A percentile compares a stretch with the other conserved stretches of the same genome.
Evolutionary conservation across 2,329 filamentous ascomycete species (phyloP).

Genomic region (Furcasterigmium furcatum): DNA sequence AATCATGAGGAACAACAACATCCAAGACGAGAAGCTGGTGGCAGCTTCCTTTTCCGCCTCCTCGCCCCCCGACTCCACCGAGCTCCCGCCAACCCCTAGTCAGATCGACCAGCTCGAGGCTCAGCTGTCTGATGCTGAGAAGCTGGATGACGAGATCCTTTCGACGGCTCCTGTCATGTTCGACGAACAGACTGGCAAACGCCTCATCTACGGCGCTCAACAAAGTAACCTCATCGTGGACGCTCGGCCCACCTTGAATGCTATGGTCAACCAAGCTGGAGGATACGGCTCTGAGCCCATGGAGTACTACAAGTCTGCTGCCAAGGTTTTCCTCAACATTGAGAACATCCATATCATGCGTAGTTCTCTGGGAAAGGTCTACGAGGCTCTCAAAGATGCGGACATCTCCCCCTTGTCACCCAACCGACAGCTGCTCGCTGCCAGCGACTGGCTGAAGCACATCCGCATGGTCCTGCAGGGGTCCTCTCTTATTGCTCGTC

Average conservation of each 20-base stretch:
- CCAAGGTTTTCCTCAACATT: slow-evolving; percentile 90
- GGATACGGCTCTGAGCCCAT: slow-evolving; percentile 96
- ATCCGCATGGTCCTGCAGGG: slow-evolving; percentile 83
- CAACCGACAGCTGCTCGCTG: slow-evolving; percentile 74
- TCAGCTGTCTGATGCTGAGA: slow-evolving; percentile 60
- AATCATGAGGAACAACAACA: slow-evolving; percentile 81
- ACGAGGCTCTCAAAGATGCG: slow-evolving; percentile 88
- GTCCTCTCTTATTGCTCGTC: slow-evolving; percentile 76
- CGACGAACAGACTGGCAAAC: slow-evolving; percentile 58
- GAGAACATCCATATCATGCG: slow-evolving; percentile 99
- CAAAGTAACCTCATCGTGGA: slow-evolving; percentile 95
- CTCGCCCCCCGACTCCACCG: slow-evolving; percentile 28
- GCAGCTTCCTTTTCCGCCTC: slow-evolving; percentile 87
- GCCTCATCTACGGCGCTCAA: slow-evolving; percentile 82
- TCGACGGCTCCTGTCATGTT: slow-evolving; percentile 44
- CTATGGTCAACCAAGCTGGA: slow-evolving; percentile 88
- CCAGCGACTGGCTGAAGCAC: slow-evolving; percentile 89
- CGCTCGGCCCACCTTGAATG: slow-evolving; percentile 90
- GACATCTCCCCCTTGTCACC: slow-evolving; percentile 82
- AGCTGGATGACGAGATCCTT: slow-evolving; percentile 66
- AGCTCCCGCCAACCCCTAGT: slow-evolving; percentile 43
- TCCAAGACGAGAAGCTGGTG: slow-evolving; percentile 92
- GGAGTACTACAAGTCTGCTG: slow-evolving; percentile 91
- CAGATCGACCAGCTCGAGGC: slow-evolving; percentile 45
- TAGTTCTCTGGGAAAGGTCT: slow-evolving; percentile 79